Base-by-base conservation (phyloP, 2,329 filamentous ascomycete genomes). In the Cryphonectria parasitica region DNA sequence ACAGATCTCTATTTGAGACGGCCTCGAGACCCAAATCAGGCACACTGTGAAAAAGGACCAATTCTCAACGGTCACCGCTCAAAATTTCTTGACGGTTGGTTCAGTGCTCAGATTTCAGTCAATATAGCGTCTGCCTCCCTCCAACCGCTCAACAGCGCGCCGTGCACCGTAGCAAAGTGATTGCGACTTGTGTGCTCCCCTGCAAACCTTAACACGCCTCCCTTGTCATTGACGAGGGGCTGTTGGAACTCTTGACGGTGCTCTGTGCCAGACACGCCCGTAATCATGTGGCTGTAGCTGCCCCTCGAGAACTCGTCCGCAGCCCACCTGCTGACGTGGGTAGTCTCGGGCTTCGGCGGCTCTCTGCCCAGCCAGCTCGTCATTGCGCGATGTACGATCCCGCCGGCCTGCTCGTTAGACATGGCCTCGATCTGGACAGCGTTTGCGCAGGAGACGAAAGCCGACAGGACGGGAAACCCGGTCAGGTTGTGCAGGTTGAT, bases 161-260 rank as follows among this genome's bases (percentile, higher is more conserved):
- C 68, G 28, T 69, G 68, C 52, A 66, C 68, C 22, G 68, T 69
- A 52, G 68, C 68, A 66, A 69, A 69, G 34, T 69, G 68, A 43
- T 69, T 64, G 13, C 62, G 25, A 31, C 68, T 69, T 22, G 68
- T 69, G 39, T 69, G 68, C 63, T 69, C 68, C 22, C 68, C 68
- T 10, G 68, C 68, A 54, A 69, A 69, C 52, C 68, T 49, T 54
- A 69, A 19, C 13, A 66, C 62, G 5, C 45, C 68, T 13, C 68
- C 68, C 13, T 62, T 54, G 3, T 28, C 19, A 17, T 61, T 61
- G 45, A 66, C 52, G 22, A 66, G n/a, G 17, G 68, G 62, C 62
- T 11, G n/a, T 28, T 69, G 68, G 52, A 69, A 69, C 31, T 52
- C 63, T 22, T 62, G 52, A 15, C 68, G 68, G n/a, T 69, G 68